A percentile compares a stretch with the other conserved stretches of the same genome.
These are phyloP conservation scores for Meyerozyma athensensis DNA, from an alignment of 1,139 yeast genomes.

Conservation along the genomic window DNA sequence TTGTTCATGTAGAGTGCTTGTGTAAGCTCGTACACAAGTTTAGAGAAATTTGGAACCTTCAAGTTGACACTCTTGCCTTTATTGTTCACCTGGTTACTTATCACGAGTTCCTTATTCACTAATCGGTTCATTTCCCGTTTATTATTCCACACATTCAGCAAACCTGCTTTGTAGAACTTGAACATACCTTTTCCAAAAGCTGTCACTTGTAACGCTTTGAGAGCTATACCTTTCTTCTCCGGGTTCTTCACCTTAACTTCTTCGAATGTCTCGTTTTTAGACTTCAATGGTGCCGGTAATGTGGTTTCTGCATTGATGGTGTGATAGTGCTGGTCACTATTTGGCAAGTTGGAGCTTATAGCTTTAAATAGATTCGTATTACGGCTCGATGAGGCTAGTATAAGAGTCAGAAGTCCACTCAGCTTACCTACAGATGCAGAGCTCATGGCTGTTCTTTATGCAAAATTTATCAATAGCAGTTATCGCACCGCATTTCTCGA, in stretches of 20 bases:
- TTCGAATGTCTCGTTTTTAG: constrained; percentile 26
- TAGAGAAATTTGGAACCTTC: constrained; percentile 22
- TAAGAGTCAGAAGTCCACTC: background rate
- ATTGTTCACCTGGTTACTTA: constrained; percentile 22
- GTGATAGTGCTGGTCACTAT: too few relatives aligned
- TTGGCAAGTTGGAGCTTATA: too few relatives aligned
- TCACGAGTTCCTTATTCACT: constrained; percentile 17
- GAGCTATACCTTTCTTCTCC: constrained; percentile 12
- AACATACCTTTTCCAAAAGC: constrained; percentile 38
- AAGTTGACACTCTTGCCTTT: constrained; percentile 24
- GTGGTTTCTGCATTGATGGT: constrained; percentile 33
- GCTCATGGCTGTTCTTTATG: background rate
- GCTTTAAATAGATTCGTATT: background rate
- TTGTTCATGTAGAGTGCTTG: constrained; percentile 29
- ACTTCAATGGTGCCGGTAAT: constrained; percentile 32
- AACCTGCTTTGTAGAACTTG: constrained; percentile 49
- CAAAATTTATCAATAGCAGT: too few relatives aligned
- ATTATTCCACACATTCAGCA: constrained; percentile 45
- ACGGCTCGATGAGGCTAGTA: background rate
- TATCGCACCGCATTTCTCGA: background rate
- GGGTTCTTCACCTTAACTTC: constrained; percentile 22
- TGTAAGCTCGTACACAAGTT: constrained; percentile 31
- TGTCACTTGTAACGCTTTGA: constrained; percentile 31
- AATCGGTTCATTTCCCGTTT: constrained; percentile 19
- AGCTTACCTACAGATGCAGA: background rate